Evolutionary conservation across 2,329 filamentous ascomycete genomes (phyloP).

Genomic region (Trichoderma brevicompactum): DNA sequence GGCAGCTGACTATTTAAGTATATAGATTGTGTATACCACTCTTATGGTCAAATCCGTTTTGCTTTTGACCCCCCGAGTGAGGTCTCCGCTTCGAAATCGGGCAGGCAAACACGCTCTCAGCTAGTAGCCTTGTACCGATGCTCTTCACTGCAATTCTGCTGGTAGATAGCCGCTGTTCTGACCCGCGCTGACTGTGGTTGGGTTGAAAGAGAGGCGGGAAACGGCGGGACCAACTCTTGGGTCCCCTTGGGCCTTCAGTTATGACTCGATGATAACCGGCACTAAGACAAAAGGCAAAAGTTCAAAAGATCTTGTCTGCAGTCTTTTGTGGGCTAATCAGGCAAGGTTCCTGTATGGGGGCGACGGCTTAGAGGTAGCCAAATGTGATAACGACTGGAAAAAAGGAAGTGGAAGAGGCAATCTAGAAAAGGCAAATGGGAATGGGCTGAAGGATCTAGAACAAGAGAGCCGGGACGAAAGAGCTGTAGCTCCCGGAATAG

Average conservation of each 20-base stretch:
- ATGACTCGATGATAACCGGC: constrained; percentile 10
- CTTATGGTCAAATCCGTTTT: neutral
- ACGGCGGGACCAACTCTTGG: constrained; percentile 26
- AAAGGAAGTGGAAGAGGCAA: neutral
- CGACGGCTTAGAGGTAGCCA: neutral
- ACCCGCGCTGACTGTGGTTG: neutral
- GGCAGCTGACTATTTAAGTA: constrained; percentile 1
- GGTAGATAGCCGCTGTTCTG: neutral
- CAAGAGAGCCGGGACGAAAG: constrained; percentile 11
- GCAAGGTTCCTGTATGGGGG: neutral
- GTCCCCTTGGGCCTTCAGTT: constrained; percentile 24
- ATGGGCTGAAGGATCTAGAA: constrained; percentile 4
- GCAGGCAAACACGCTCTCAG: neutral
- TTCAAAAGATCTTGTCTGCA: neutral
- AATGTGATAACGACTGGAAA: neutral
- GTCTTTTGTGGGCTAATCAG: constrained; percentile 7
- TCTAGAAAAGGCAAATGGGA: neutral
- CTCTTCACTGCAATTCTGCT: neutral
- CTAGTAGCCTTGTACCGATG: neutral
- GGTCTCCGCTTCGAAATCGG: neutral
- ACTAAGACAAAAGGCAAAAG: neutral
- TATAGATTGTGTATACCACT: constrained; percentile 6
- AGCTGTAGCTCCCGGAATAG: constrained; percentile 9
- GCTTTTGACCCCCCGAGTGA: neutral
- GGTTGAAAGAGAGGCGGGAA: constrained; percentile 13